Conservation (phyloP, 177 flowering plant species). For the Tripterygium wilfordii region DNA sequence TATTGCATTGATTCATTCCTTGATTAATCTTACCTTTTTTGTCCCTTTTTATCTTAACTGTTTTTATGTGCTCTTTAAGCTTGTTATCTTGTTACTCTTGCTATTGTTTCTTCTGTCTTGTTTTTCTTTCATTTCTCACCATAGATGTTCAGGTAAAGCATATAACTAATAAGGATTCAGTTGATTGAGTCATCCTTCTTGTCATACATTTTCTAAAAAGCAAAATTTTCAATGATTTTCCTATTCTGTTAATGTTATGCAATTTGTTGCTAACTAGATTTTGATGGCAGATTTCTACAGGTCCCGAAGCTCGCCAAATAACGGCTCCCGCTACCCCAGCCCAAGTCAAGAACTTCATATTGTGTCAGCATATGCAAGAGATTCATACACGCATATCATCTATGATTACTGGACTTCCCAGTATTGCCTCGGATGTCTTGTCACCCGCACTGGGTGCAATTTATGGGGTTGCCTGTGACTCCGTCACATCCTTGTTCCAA, state of each 20-base stretch:
- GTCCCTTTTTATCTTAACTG: background rate
- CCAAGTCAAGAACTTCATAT: slow-evolving; percentile 75
- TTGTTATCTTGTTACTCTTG: background rate
- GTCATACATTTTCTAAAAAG: too few relatives aligned
- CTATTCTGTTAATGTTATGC: too few relatives aligned
- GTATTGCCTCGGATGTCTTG: slow-evolving; percentile 65
- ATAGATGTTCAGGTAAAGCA: too few relatives aligned
- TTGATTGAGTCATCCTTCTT: too few relatives aligned
- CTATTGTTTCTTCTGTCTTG: too few relatives aligned
- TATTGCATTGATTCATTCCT: too few relatives aligned
- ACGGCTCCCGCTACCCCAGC: slow-evolving; percentile 77
- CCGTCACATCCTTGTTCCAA: slow-evolving; percentile 77
- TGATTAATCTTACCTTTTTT: too few relatives aligned
- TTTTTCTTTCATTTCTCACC: too few relatives aligned
- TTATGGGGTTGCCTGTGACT: slow-evolving; percentile 83
- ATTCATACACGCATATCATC: slow-evolving; percentile 67
- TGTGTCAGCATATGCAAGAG: slow-evolving; percentile 92
- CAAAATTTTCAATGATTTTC: too few relatives aligned
- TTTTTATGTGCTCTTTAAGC: background rate
- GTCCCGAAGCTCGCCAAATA: slow-evolving; percentile 93
- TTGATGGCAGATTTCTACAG: slow-evolving; percentile 73
- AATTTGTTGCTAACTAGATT: background rate
- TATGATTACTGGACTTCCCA: slow-evolving; percentile 52
- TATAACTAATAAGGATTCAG: too few relatives aligned
- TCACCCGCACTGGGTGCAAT: slow-evolving; percentile 74